Conservation (phyloP, 805 yeast genomes). For the Ogataea philodendri region DNA sequence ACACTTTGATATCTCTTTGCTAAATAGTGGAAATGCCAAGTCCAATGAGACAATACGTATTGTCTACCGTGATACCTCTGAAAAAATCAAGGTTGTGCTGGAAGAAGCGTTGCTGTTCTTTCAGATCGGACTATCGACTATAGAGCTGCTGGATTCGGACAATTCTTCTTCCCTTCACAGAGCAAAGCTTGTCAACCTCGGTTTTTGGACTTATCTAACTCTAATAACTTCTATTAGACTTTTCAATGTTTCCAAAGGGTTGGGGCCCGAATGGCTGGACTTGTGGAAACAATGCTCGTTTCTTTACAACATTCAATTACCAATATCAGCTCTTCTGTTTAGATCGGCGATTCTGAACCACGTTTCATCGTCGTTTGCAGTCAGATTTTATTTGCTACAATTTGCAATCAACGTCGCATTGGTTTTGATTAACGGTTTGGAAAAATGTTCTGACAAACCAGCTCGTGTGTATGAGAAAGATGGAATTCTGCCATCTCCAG, state of each 20-base stretch:
- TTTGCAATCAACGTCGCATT: conserved; percentile 46
- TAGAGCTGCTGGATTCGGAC: conserved; percentile 38
- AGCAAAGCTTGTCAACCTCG: conserved; percentile 26
- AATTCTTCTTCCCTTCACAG: conserved; percentile 20
- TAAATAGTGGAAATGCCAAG: conserved; percentile 62
- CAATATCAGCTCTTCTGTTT: conserved; percentile 47
- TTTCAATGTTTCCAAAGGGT: conserved; percentile 34
- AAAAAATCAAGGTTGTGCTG: conserved; percentile 49
- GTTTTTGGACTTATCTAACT: conserved; percentile 46
- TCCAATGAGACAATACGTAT: conserved; percentile 38
- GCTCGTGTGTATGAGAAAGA: conserved; percentile 48
- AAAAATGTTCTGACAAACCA: conserved; percentile 67
- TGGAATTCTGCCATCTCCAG: conserved; percentile 69
- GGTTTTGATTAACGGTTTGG: conserved; percentile 50
- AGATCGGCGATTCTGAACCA: conserved; percentile 58
- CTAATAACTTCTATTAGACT: conserved; percentile 41
- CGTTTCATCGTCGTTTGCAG: conserved; percentile 28
- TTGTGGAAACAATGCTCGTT: conserved; percentile 63
- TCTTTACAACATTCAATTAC: conserved; percentile 46
- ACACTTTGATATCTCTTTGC: conserved; percentile 63
- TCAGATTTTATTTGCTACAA: conserved; percentile 45
- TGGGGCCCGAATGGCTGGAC: conserved; percentile 43
- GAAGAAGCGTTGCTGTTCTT: conserved; percentile 42
- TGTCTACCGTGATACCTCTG: conserved; percentile 47
- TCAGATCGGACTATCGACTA: conserved; percentile 37